Percentiles rank a stretch among this genome's conserved stretches.
Evolutionary conservation across 306 rosid genomes (phyloP).

Genomic region (Quercus gilva): DNA sequence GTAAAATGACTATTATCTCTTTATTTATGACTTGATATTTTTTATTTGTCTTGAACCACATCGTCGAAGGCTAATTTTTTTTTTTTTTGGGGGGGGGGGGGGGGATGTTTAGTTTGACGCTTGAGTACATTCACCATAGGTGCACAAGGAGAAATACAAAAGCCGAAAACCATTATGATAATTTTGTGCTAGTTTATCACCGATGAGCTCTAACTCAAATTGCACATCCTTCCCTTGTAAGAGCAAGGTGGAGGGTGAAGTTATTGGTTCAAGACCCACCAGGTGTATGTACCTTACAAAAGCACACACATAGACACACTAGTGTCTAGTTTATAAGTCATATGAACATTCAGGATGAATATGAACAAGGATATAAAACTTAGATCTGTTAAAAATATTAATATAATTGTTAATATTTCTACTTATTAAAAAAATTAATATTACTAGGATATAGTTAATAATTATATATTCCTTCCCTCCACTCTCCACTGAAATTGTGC

Average conservation of each 20-base stretch:
- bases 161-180: not conserved
- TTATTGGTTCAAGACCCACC: no score
- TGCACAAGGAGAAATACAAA: not conserved
- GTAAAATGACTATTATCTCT: conserved; percentile 41
- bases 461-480: not conserved
- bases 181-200: not conserved
- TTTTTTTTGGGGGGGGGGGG: no score
- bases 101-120: not conserved
- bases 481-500: not conserved
- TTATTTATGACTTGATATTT: not conserved
- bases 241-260: no score
- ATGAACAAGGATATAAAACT: no score
- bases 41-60: conserved; percentile 1
- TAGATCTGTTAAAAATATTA: not conserved
- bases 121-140: not conserved
- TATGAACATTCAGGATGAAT: not conserved
- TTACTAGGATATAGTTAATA: not conserved
- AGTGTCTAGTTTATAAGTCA: not conserved
- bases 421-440: not conserved
- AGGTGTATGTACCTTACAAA: no score
- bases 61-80: not conserved
- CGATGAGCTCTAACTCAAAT: no score
- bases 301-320: no score
- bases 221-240: no score
- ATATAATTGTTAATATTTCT: not conserved